Conservation (phyloP, 257 asterid species). For the Gynochthodes officinalis region DNA sequence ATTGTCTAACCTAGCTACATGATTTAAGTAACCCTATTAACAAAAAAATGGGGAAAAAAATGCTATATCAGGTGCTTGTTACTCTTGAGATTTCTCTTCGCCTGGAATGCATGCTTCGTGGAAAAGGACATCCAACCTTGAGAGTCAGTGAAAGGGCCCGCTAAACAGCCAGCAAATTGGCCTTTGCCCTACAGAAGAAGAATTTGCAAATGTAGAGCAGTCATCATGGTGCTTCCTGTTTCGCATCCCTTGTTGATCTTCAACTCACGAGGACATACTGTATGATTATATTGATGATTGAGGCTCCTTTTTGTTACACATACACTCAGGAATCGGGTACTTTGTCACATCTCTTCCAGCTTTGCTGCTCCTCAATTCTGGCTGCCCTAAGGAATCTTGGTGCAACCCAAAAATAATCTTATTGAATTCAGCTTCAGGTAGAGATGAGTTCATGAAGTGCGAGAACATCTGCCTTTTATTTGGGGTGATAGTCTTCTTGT, state of each 20-base stretch:
- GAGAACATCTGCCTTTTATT: constrained; percentile 88
- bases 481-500: constrained; percentile 82
- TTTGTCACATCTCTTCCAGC: constrained; percentile 77
- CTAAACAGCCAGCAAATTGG: background rate
- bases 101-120: background rate
- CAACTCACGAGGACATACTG: background rate
- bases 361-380: constrained; percentile 71
- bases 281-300: constrained; percentile 22
- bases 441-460: constrained; percentile 65
- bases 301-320: constrained; percentile 55
- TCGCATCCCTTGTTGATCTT: background rate
- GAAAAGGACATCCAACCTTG: background rate
- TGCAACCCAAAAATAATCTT: constrained; percentile 59
- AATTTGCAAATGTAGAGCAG: background rate
- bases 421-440: constrained; percentile 59
- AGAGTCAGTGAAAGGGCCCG: background rate
- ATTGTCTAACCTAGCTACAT: constrained; percentile 13
- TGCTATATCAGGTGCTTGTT: background rate
- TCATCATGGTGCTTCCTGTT: background rate
- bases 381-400: constrained; percentile 78
- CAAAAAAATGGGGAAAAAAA: background rate
- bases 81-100: background rate
- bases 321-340: constrained; percentile 87
- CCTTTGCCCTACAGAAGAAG: background rate
- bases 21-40: constrained; percentile 4